Evolutionary conservation across 2,329 filamentous ascomycete genomes (phyloP).

Genomic region (Botrytis tulipae): DNA sequence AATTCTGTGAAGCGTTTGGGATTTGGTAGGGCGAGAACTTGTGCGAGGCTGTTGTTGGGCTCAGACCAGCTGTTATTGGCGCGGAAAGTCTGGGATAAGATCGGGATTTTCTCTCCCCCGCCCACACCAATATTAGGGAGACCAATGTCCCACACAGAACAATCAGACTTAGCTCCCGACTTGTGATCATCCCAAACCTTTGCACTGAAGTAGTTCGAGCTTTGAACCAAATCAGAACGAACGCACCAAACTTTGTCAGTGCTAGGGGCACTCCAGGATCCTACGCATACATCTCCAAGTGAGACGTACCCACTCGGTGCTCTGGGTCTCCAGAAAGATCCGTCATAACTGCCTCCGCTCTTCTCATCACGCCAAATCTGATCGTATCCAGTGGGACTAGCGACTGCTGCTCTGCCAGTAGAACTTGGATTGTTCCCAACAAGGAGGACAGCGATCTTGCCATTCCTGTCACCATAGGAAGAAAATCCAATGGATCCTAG

Average conservation of each 20-base stretch:
- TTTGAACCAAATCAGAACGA: neutral
- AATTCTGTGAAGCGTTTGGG: neutral
- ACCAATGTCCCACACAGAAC: neutral
- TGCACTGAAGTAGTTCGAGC: neutral
- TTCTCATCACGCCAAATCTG: neutral
- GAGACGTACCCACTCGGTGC: neutral
- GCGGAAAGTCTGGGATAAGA: neutral
- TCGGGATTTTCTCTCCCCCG: neutral
- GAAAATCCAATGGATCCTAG: neutral
- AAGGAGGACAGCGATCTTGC: neutral
- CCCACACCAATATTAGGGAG: neutral
- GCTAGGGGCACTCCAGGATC: neutral
- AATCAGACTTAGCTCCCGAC: neutral
- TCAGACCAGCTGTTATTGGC: neutral
- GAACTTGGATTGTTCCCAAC: neutral
- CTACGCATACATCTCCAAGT: neutral
- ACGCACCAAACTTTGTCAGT: neutral
- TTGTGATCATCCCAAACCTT: neutral
- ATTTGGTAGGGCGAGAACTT: neutral
- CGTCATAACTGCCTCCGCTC: neutral
- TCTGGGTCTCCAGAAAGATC: neutral
- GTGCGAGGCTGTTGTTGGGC: neutral
- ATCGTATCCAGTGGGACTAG: neutral
- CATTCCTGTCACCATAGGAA: neutral
- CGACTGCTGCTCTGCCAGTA: neutral